Evolutionary conservation across 1,284 basidiomycete genomes (phyloP).

Genomic region (Gomphus sp.): DNA sequence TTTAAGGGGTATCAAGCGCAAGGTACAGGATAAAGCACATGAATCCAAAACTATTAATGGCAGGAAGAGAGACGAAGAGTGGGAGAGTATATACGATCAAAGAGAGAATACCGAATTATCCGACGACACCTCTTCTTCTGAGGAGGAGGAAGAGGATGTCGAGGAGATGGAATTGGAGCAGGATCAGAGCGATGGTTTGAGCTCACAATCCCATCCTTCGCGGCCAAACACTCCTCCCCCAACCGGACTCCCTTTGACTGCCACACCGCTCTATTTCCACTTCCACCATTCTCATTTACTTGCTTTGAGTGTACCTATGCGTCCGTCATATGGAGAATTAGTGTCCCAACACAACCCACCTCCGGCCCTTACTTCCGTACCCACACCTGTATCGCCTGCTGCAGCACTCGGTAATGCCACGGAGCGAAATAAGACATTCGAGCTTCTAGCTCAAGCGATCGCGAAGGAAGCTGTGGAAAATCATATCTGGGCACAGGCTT

Average conservation of each 20-base stretch:
- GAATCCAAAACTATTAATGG: conserved; percentile 23
- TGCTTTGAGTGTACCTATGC: conserved; percentile 45
- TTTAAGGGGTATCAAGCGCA: conserved; percentile 58
- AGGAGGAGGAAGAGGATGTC: conserved; percentile 16
- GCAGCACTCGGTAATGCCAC: conserved; percentile 48
- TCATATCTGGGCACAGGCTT: conserved; percentile 54
- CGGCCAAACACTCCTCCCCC: conserved; percentile 60
- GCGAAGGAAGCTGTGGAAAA: conserved; percentile 64
- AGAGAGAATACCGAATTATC: conserved; percentile 30
- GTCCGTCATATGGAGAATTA: conserved; percentile 42
- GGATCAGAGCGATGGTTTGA: conserved; percentile 26
- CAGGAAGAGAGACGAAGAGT: conserved; percentile 36
- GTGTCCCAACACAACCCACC: conserved; percentile 28
- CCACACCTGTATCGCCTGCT: conserved; percentile 71
- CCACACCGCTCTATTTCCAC: conserved; percentile 50
- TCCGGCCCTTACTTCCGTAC: conserved; percentile 45
- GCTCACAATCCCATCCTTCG: conserved; percentile 27
- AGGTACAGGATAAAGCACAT: conserved; percentile 25
- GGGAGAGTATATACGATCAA: conserved; percentile 26
- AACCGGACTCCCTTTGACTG: conserved; percentile 57
- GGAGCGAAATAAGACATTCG: conserved; percentile 56
- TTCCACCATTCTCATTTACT: conserved; percentile 56
- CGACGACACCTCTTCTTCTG: conserved; percentile 18
- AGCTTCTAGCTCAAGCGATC: conserved; percentile 49
- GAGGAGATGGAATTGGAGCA: conserved; percentile 23